These are phyloP conservation scores for Talaromyces islandicus DNA, from an alignment of 2,329 filamentous ascomycete species.

Conservation along the genomic window DNA sequence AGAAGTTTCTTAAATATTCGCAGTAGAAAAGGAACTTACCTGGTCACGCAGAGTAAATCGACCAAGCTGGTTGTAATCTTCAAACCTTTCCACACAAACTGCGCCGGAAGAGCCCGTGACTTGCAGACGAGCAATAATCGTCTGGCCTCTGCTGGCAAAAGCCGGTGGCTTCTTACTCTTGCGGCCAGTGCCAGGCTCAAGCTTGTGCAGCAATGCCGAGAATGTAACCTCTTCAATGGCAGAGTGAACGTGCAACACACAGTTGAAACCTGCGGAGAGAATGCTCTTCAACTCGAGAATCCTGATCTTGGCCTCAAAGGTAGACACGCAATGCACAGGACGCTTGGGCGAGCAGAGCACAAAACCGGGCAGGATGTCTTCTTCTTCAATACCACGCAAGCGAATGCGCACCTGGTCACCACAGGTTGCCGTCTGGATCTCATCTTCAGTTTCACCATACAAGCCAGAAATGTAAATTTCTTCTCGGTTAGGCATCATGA, in stretches of 20 bases:
- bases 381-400: slow-evolving; percentile 91
- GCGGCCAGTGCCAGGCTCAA: slow-evolving; percentile 88
- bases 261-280: slow-evolving; percentile 91
- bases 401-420: slow-evolving; percentile 93
- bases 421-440: slow-evolving; percentile 72
- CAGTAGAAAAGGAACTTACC: slow-evolving; percentile 41
- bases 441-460: slow-evolving; percentile 95
- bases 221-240: slow-evolving; percentile 98
- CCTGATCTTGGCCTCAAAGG: slow-evolving; percentile 94
- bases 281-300: slow-evolving; percentile 94
- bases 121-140: slow-evolving; percentile 88
- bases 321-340: slow-evolving; percentile 79
- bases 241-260: slow-evolving; percentile 93
- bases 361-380: slow-evolving; percentile 92
- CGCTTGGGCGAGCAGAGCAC: slow-evolving; percentile 94
- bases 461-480: slow-evolving; percentile 74
- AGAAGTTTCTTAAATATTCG: slow-evolving; percentile 6
- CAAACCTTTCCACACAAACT: slow-evolving; percentile 90
- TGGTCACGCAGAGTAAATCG: slow-evolving; percentile 86
- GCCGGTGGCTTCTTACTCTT: slow-evolving; percentile 91
- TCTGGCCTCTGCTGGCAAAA: slow-evolving; percentile 72
- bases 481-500: slow-evolving; percentile 95
- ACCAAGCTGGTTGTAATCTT: slow-evolving; percentile 92
- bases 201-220: slow-evolving; percentile 76
- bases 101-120: slow-evolving; percentile 77